A percentile compares a stretch with the other conserved stretches of the same genome.
phyloP scores from a whole-genome alignment of 192 early-diverging fungal species.

The Spinellus fusiger region DNA sequence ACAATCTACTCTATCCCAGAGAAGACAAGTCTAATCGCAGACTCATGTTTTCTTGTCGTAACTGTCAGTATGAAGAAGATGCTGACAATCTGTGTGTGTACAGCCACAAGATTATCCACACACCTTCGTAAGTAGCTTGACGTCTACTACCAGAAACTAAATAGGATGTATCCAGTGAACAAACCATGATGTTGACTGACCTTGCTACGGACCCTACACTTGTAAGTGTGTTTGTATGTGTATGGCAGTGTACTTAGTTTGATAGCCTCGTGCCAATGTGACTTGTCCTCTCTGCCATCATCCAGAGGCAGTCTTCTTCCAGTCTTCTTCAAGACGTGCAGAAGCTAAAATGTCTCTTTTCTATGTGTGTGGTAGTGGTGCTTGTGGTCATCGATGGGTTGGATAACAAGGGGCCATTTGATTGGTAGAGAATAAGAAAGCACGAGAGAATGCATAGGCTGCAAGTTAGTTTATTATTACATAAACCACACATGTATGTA shows the following conservation, averaged over 20 bases:
- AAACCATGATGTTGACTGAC: conserved; percentile 71
- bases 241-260: not conserved
- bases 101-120: conserved; percentile 65
- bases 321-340: conserved; percentile 60
- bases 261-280: conserved; percentile 58
- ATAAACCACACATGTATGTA: too few relatives aligned
- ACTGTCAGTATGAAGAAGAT: conserved; percentile 68
- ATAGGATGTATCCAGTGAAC: conserved; percentile 37
- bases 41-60: conserved; percentile 71
- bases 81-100: conserved; percentile 69
- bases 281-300: conserved; percentile 56
- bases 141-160: not conserved
- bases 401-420: conserved; percentile 9
- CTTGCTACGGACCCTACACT: conserved; percentile 71
- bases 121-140: conserved; percentile 34
- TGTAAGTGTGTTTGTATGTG: conserved; percentile 21
- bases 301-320: conserved; percentile 68
- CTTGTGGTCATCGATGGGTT: conserved; percentile 71
- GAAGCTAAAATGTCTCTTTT: conserved; percentile 77
- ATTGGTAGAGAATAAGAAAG: not conserved
- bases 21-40: conserved; percentile 51
- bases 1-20: conserved; percentile 77
- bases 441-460: not conserved
- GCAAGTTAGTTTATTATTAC: too few relatives aligned
- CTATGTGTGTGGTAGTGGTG: conserved; percentile 67